A percentile compares a stretch with the other conserved stretches of the same genome.
Evolutionary conservation across 108 stramenopile genomes (phyloP).

Genomic region (Cyclotella kingstonii): DNA sequence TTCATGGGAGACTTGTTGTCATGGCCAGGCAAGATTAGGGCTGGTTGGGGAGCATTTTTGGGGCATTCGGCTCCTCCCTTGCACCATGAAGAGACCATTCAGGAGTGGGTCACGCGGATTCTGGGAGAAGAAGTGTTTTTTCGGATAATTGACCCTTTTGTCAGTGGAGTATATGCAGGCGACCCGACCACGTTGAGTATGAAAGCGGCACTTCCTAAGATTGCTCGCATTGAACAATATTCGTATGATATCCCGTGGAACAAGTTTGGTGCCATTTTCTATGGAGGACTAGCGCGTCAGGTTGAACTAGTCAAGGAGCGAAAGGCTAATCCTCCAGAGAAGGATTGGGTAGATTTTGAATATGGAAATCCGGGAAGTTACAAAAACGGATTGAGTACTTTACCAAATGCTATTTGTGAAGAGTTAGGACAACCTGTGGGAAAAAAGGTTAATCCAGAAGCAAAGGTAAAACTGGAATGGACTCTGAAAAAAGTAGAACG

Average conservation of each 20-base stretch:
- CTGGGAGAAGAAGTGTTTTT: conserved; percentile 91
- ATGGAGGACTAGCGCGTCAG: conserved; percentile 78
- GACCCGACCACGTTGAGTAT: conserved; percentile 91
- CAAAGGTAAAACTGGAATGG: conserved; percentile 70
- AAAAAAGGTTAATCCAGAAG: conserved; percentile 3
- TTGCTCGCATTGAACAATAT: conserved; percentile 72
- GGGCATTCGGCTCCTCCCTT: conserved; percentile 64
- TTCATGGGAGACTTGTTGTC: conserved; percentile 77
- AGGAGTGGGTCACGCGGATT: conserved; percentile 90
- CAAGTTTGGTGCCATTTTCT: conserved; percentile 80
- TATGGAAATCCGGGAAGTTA: conserved; percentile 90
- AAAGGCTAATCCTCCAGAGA: conserved; percentile 72
- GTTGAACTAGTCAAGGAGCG: conserved; percentile 77
- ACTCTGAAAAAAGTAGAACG: conserved; percentile 52
- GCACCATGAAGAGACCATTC: conserved; percentile 89
- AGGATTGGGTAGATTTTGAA: conserved; percentile 77
- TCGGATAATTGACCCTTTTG: conserved; percentile 94
- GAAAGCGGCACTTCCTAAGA: conserved; percentile 90
- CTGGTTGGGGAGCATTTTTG: conserved; percentile 90
- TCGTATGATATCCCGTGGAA: conserved; percentile 80
- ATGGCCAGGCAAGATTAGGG: conserved; percentile 95
- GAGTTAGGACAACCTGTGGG: conserved; percentile 51
- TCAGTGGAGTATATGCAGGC: conserved; percentile 96
- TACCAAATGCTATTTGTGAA: conserved; percentile 78
- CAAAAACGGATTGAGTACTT: conserved; percentile 71